Evolutionary conservation across 1,284 basidiomycete species (phyloP).

Genomic region (Ganoderma resinaceum): DNA sequence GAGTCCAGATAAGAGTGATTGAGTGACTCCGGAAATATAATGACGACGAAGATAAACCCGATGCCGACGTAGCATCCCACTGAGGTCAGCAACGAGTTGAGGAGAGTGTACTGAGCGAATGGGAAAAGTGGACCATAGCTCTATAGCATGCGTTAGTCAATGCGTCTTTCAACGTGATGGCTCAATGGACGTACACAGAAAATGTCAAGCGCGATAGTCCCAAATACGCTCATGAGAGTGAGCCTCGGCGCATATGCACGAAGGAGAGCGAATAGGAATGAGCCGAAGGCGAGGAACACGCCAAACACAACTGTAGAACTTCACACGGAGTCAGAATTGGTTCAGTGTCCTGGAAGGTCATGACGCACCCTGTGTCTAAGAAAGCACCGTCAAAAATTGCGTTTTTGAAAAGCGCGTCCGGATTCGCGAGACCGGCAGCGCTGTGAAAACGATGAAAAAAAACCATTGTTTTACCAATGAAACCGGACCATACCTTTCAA

Average conservation of each 20-base stretch:
- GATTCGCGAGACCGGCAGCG: slow-evolving; percentile 53
- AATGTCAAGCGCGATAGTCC: slow-evolving; percentile 66
- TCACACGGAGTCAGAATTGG: slow-evolving; percentile 9
- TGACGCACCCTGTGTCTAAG: slow-evolving; percentile 62
- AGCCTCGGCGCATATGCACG: slow-evolving; percentile 71
- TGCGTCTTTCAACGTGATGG: not conserved
- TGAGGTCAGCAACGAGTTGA: slow-evolving; percentile 65
- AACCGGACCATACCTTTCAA: slow-evolving; percentile 46
- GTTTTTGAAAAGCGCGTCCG: slow-evolving; percentile 53
- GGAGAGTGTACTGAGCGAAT: slow-evolving; percentile 65
- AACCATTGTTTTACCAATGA: not conserved
- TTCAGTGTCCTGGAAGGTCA: not conserved
- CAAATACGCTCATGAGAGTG: slow-evolving; percentile 62
- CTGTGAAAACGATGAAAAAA: slow-evolving; percentile 36
- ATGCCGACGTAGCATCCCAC: slow-evolving; percentile 67
- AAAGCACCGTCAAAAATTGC: slow-evolving; percentile 72
- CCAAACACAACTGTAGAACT: slow-evolving; percentile 70
- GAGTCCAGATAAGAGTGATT: slow-evolving; percentile 55
- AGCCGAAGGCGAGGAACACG: slow-evolving; percentile 72
- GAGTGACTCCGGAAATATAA: slow-evolving; percentile 80
- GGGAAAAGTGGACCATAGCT: slow-evolving; percentile 70
- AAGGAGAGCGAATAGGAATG: slow-evolving; percentile 65
- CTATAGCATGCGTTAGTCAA: slow-evolving; percentile 33
- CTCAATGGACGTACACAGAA: slow-evolving; percentile 54
- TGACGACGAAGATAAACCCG: slow-evolving; percentile 58